Evolutionary conservation across 2,329 filamentous ascomycete species (phyloP).

Genomic region (Sordariomycetes sp.): DNA sequence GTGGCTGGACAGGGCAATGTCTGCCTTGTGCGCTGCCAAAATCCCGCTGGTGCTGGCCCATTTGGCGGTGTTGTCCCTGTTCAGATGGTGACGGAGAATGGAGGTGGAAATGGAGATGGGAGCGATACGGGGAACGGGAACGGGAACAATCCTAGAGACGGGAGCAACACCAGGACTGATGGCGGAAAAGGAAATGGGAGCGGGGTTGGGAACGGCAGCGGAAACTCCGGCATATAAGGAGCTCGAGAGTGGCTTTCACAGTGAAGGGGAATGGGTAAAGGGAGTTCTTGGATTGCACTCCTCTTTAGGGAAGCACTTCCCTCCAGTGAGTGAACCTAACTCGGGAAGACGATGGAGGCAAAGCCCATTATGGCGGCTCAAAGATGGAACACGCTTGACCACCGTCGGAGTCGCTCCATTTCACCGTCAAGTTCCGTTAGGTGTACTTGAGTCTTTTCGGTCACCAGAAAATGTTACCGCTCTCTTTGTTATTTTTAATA

Average conservation of each 20-base stretch:
- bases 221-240: not conserved
- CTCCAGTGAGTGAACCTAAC: no score
- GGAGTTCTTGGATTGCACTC: not conserved
- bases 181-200: not conserved
- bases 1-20: slow-evolving; percentile 44
- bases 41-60: slow-evolving; percentile 44
- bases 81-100: slow-evolving; percentile 23
- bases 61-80: slow-evolving; percentile 49
- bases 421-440: no score
- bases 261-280: not conserved
- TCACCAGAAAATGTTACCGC: no score
- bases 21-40: slow-evolving; percentile 51
- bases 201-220: not conserved
- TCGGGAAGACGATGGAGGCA: no score
- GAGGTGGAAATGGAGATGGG: slow-evolving; percentile 5
- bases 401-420: no score
- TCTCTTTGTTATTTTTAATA: no score
- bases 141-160: not conserved
- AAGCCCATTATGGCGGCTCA: no score
- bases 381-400: no score
- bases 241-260: not conserved
- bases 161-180: not conserved
- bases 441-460: no score
- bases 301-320: no score
- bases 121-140: not conserved